Evolutionary conservation across 306 rosid genomes (phyloP).

Genomic region (Abrus precatorius): DNA sequence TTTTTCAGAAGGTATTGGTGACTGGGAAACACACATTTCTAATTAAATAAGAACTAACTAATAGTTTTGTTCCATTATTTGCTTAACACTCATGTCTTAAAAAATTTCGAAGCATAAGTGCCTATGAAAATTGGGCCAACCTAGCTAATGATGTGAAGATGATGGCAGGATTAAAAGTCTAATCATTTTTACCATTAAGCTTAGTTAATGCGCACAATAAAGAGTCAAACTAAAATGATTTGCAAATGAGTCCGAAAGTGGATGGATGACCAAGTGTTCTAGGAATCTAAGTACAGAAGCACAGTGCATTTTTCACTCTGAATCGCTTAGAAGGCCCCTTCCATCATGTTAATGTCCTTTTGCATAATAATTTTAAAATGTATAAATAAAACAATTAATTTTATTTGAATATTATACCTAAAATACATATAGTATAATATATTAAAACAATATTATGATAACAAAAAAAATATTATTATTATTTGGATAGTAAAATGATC

Average conservation of each 20-base stretch:
- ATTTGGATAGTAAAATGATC: no score
- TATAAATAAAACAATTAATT: background rate
- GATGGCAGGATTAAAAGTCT: constrained; percentile 1
- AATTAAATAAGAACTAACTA: background rate
- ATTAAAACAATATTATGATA: no score
- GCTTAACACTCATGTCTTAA: background rate
- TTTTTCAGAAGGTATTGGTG: background rate
- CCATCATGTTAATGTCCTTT: background rate
- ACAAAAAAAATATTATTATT: no score
- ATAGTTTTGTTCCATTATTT: background rate
- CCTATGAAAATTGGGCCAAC: constrained; percentile 23
- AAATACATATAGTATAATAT: no score
- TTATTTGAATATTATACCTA: no score
- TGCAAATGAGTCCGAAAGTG: background rate
- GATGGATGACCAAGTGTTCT: constrained; percentile 33
- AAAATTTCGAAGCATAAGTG: background rate
- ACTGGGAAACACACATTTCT: constrained; percentile 4
- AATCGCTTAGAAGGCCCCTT: background rate
- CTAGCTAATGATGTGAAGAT: background rate
- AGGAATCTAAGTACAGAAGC: constrained; percentile 1
- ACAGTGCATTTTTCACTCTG: constrained; percentile 38
- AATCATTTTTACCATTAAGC: constrained; percentile 15
- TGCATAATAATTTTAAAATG: background rate
- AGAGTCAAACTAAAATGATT: constrained; percentile 25
- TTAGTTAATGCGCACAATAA: constrained; percentile 1